phyloP scores from a whole-genome alignment of 2,329 filamentous ascomycete genomes.

The Fusarium pseudonygamai region DNA sequence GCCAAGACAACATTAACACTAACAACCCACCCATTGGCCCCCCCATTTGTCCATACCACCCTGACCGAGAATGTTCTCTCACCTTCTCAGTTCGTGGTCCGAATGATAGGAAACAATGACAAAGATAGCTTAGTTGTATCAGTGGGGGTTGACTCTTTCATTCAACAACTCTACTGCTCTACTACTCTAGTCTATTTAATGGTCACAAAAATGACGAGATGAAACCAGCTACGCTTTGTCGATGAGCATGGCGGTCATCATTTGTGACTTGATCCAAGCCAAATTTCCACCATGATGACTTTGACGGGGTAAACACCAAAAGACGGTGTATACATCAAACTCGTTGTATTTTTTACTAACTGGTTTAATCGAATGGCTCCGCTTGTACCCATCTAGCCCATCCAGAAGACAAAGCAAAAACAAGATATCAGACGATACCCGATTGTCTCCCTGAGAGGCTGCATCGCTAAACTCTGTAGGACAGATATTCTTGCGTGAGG shows the following conservation, averaged over 20 bases:
- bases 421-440: not conserved
- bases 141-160: constrained; percentile 9
- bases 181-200: not conserved
- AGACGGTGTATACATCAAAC: constrained; percentile 32
- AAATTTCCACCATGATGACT: constrained; percentile 1
- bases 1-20: constrained; percentile 37
- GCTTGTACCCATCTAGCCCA: not conserved
- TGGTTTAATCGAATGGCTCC: not conserved
- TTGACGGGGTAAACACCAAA: not conserved
- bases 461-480: not conserved
- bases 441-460: not conserved
- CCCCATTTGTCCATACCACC: constrained; percentile 29
- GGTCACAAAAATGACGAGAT: constrained; percentile 16
- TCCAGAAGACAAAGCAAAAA: not conserved
- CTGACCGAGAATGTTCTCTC: constrained; percentile 15
- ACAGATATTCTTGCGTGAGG: not conserved
- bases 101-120: constrained; percentile 37
- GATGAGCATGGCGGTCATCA: not conserved
- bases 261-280: constrained; percentile 16
- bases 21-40: constrained; percentile 21
- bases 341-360: not conserved
- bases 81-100: constrained; percentile 9
- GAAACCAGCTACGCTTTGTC: constrained; percentile 12
- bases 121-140: constrained; percentile 21
- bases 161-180: not conserved